Conservation (phyloP, 1,284 basidiomycete genomes). For the Kalmanozyma brasiliensis region DNA sequence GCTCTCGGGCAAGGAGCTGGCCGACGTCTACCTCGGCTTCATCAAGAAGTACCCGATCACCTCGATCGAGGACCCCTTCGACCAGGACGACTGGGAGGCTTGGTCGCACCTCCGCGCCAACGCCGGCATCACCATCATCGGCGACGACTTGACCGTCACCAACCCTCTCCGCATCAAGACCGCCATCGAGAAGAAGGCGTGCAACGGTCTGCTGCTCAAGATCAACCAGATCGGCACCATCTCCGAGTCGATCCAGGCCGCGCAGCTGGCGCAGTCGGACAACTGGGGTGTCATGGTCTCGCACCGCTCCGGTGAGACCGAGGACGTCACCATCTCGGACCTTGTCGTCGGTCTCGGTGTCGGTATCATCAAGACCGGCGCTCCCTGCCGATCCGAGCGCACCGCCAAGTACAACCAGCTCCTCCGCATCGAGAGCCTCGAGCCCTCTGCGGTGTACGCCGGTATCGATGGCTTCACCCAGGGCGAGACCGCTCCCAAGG, state of each 20-base stretch:
- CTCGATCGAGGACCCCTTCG: conserved; percentile 99
- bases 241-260: conserved; percentile 97
- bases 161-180: conserved; percentile 98
- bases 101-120: conserved; percentile 85
- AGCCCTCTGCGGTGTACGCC: conserved; percentile 60
- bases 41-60: conserved; percentile 69
- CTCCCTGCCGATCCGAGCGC: conserved; percentile 90
- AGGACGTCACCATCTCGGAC: conserved; percentile 84
- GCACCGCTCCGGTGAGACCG: conserved; percentile 90
- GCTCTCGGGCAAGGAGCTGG: conserved; percentile 92
- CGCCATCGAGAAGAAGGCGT: conserved; percentile 99
- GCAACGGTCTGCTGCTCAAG: conserved; percentile 98
- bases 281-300: conserved; percentile 99
- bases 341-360: conserved; percentile 91
- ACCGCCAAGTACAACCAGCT: conserved; percentile 75
- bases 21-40: conserved; percentile 83
- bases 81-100: conserved; percentile 99
- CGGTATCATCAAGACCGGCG: conserved; percentile 99
- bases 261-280: conserved; percentile 94
- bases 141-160: conserved; percentile 98
- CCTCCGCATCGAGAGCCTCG: conserved; percentile 64
- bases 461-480: conserved; percentile 65
- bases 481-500: conserved; percentile 58
- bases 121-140: conserved; percentile 80
- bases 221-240: conserved; percentile 95